These are phyloP conservation scores for Poa pratensis DNA, from an alignment of 176 grass and related monocot genomes.

Conservation along the genomic window DNA sequence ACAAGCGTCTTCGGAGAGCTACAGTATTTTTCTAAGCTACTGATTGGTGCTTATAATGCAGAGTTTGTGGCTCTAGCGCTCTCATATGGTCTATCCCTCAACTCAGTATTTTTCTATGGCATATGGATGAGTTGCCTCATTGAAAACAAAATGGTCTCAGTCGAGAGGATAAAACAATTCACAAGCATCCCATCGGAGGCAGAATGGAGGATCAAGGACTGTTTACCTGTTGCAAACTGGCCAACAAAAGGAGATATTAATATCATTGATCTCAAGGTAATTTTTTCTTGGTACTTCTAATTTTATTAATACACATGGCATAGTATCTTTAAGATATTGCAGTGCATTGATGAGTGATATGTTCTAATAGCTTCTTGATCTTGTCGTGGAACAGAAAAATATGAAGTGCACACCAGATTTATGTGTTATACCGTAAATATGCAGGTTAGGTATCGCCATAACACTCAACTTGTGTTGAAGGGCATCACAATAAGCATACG, in stretches of 20 bases:
- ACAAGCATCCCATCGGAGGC: slow-evolving; percentile 82
- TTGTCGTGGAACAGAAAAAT: not conserved
- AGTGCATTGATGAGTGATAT: not conserved
- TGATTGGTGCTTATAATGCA: slow-evolving; percentile 61
- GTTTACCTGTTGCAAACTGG: slow-evolving; percentile 69
- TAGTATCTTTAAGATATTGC: not conserved
- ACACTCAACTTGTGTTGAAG: slow-evolving; percentile 87
- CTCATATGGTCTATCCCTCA: slow-evolving; percentile 94
- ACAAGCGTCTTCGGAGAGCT: too few species aligned
- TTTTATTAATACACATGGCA: too few species aligned
- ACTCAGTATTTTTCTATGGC: slow-evolving; percentile 65
- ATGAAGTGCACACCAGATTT: slow-evolving; percentile 11
- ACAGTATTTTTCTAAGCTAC: not conserved
- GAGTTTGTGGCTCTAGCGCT: slow-evolving; percentile 87
- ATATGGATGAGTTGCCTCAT: slow-evolving; percentile 86
- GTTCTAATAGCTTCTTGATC: not conserved
- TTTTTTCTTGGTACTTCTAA: not conserved
- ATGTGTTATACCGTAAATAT: slow-evolving; percentile 6
- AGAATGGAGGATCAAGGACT: slow-evolving; percentile 74
- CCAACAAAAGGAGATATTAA: slow-evolving; percentile 72
- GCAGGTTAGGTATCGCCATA: slow-evolving; percentile 77
- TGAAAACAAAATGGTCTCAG: slow-evolving; percentile 91
- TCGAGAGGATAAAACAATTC: slow-evolving; percentile 96
- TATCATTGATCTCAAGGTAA: slow-evolving; percentile 82
- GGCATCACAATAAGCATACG: slow-evolving; percentile 77